phyloP scores from a whole-genome alignment of 139 green algal species.

The Chlamydomonas asymmetrica region DNA sequence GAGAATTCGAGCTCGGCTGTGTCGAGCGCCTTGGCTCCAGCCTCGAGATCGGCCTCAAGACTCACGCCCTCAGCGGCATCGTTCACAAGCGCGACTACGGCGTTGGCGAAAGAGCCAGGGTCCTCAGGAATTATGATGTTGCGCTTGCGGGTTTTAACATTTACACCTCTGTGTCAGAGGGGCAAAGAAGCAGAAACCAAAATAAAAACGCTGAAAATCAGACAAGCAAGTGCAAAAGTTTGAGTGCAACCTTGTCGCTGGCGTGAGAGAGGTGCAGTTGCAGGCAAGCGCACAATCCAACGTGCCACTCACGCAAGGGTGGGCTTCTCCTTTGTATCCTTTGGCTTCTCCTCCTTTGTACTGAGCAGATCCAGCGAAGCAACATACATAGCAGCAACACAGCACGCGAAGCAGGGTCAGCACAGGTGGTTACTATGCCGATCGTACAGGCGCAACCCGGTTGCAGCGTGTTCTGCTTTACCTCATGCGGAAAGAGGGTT shows the following conservation, averaged over 20 bases:
- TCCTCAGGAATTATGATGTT: slow-evolving; percentile 96
- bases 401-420: not conserved
- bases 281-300: not conserved
- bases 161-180: slow-evolving; percentile 73
- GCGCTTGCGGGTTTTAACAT: slow-evolving; percentile 94
- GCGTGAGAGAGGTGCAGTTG: not conserved
- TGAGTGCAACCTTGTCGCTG: not conserved
- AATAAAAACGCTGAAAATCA: not conserved
- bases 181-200: not conserved
- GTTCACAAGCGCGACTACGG: slow-evolving; percentile 82
- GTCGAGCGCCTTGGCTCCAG: slow-evolving; percentile 82
- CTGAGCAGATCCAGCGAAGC: slow-evolving; percentile 36
- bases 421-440: not conserved
- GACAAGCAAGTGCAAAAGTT: not conserved
- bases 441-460: too few species aligned
- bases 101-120: slow-evolving; percentile 89
- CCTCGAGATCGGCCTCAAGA: slow-evolving; percentile 74
- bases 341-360: slow-evolving; percentile 87
- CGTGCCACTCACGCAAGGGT: slow-evolving; percentile 82
- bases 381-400: not conserved
- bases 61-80: slow-evolving; percentile 65
- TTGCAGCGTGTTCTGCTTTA: too few species aligned
- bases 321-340: slow-evolving; percentile 88
- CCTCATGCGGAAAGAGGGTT: not conserved
- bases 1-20: slow-evolving; percentile 87